A percentile compares a stretch with the other conserved stretches of the same genome.
Evolutionary conservation across 441 rosid genomes (phyloP).

Genomic region (Populus hybrid): DNA sequence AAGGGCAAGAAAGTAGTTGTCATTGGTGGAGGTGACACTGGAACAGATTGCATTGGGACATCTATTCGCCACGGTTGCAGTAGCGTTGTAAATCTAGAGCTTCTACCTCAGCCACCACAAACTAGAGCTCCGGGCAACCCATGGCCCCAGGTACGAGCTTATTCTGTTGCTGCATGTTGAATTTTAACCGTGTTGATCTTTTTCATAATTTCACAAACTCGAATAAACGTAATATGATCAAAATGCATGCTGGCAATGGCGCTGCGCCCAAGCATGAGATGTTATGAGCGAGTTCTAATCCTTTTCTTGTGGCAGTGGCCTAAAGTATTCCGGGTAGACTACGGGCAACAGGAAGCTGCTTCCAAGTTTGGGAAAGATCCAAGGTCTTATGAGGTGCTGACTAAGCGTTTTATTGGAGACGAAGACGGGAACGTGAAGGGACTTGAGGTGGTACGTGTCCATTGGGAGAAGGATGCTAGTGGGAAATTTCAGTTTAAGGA

Average conservation of each 20-base stretch:
- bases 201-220: not conserved
- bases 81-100: conserved; percentile 80
- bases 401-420: conserved; percentile 89
- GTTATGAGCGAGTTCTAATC: not conserved
- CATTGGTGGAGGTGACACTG: conserved; percentile 99
- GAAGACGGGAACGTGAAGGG: conserved; percentile 82
- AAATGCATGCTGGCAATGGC: too few species aligned
- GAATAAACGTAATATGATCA: not conserved
- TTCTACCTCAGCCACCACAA: conserved; percentile 87
- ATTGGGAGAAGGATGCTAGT: conserved; percentile 89
- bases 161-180: not conserved
- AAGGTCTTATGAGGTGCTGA: conserved; percentile 86
- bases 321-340: conserved; percentile 86
- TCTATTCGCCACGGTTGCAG: conserved; percentile 98
- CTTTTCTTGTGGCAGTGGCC: conserved; percentile 75
- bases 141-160: conserved; percentile 90
- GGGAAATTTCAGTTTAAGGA: conserved; percentile 91
- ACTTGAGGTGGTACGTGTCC: conserved; percentile 72
- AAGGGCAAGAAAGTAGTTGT: conserved; percentile 95
- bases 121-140: conserved; percentile 98
- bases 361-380: conserved; percentile 94
- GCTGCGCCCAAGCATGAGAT: not conserved
- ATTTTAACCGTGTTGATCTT: not conserved
- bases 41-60: conserved; percentile 99
- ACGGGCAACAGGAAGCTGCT: conserved; percentile 97